Evolutionary conservation across 352 stramenopile genomes (phyloP), one percentile per base, ranked within the genome.

Genomic region (Phytophthora agathidicida): DNA sequence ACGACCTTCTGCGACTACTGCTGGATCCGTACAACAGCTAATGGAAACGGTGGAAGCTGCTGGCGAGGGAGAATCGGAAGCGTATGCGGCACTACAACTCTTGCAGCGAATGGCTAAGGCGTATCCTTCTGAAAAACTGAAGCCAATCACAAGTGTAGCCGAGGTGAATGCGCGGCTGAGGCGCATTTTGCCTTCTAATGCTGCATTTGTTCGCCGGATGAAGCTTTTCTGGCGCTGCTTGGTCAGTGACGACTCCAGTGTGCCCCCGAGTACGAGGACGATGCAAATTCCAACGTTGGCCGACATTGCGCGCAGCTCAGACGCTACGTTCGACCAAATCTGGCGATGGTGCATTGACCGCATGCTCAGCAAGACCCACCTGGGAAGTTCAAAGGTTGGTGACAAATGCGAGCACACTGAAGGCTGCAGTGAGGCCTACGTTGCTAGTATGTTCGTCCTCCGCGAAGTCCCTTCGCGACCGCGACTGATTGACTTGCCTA

Each of bases 401-500:
- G 85, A 93, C 49, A 91, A 86, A 52, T 96, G 86, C 51, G 86
- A 96, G 46, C 86, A 96, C 59, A 89, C 85, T 11, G 86, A 96
- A 60, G 81, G 85, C 16, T 89, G 80, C 52, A 91, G 86, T 55
- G 86, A 96, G 47, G 82, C 79, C 13, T 96, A 94, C 54, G 79
- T 93, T 19, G 86, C 86, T 27, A 96, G 85, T 63, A 94, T 96
- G 85, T 96, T 96, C 42, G 93, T 96, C 42, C 44, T 96, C 17
- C 84, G 86, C 19, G 85, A 96, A 47, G 51, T 78, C 7, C 46
- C 66, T n/a, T 65, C 55, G 20, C 74, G 75, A 30, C 83, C 83
- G 17, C 80, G 75, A 2, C 67, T 96, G 17, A 84, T 96, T n/a
- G 71, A 92, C 10, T 77, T 96, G 26, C 86, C 86, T 3, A 59